Base-by-base conservation (phyloP, 192 early-diverging fungal genomes). In the Jimgerdemannia flammicorona region DNA sequence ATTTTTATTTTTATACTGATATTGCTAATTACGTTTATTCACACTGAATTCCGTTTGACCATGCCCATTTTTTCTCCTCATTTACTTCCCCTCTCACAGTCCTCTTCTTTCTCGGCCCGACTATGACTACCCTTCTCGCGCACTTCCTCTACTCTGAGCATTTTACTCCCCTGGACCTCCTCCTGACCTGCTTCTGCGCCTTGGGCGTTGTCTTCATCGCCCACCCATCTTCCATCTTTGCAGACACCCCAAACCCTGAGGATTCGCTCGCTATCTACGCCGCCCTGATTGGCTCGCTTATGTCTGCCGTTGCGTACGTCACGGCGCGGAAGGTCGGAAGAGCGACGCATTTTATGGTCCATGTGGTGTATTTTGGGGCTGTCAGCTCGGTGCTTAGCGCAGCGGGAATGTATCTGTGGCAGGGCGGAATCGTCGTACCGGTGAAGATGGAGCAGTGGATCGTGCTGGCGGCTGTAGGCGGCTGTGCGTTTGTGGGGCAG, bases 341-440 rank as follows among this genome's bases (percentile, higher is more conserved):
- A n/a, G 81, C 84, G 3, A 90, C 90, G 6, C 91, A 93, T 74
- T 90, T 86, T 20, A 90, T 94, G 86, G 91, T 93, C 42, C 94
- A 94, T 71, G 92, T 94, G 3, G 86, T 89, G 39, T 94, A 93
- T 73, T 93, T 93, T 84, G 94, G 94, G 11, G 79, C 77, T 3
- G 75, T 93, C 64, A 89, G 89, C 19, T 80, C 86, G 29, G 64
- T 90, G 4, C 72, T 93, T 14, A 67, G 77, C 74, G 10, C 75
- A 59, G n/a, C 88, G 77, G 88, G 83, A 3, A 69, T 89, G 8
- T 74, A 73, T 44, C 42, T 75, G 4, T 49, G 78, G 4, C 84
- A 85, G 39, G 77, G 72, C 3, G 85, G 79, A 43, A 75, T 84
- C 3, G 41, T 78, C 66, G 90, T 89, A 1, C 20, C 71, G 29